Percentiles rank a stretch among this genome's conserved stretches.
phyloP scores from a whole-genome alignment of 75 land plant species.

The Cryptomeria japonica region DNA sequence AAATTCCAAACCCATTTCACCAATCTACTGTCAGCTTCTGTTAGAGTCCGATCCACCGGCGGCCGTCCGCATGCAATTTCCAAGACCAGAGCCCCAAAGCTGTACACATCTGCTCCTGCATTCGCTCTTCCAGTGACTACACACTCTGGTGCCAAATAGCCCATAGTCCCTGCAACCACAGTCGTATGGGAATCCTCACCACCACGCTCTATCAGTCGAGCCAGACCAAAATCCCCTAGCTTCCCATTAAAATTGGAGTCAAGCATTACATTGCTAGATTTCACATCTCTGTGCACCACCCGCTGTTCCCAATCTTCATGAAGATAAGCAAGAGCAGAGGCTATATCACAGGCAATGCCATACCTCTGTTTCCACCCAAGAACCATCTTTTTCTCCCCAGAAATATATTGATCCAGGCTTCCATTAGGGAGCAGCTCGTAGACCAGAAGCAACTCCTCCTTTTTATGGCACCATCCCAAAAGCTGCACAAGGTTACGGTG shows the following conservation, averaged over 20 bases:
- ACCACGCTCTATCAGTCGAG: conserved; percentile 27
- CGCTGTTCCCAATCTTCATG: conserved; percentile 28
- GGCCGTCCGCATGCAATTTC: conserved; percentile 26
- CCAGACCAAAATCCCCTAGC: conserved; percentile 47
- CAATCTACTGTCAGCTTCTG: conserved; percentile 1
- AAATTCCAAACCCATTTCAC: conserved; percentile 19
- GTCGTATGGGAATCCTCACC: conserved; percentile 23
- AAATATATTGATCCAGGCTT: conserved; percentile 13
- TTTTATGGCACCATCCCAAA: too few relatives aligned
- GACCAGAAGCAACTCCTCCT: too few relatives aligned
- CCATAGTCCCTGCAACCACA: conserved; percentile 32
- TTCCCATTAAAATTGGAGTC: conserved; percentile 31
- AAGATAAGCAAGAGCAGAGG: conserved; percentile 13
- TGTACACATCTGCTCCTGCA: conserved; percentile 34
- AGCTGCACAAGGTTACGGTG: too few relatives aligned
- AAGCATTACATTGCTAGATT: conserved; percentile 30
- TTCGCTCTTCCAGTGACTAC: conserved; percentile 27
- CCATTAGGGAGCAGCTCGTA: background rate
- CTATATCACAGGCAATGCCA: conserved; percentile 3
- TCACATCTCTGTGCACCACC: conserved; percentile 40
- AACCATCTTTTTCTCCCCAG: background rate
- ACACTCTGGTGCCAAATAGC: conserved; percentile 43
- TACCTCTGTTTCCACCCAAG: conserved; percentile 1
- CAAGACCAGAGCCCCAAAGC: conserved; percentile 39
- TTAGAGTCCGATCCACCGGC: conserved; percentile 12